Conservation (phyloP, 2,329 filamentous ascomycete species). For the Mollisia scopiformis region DNA sequence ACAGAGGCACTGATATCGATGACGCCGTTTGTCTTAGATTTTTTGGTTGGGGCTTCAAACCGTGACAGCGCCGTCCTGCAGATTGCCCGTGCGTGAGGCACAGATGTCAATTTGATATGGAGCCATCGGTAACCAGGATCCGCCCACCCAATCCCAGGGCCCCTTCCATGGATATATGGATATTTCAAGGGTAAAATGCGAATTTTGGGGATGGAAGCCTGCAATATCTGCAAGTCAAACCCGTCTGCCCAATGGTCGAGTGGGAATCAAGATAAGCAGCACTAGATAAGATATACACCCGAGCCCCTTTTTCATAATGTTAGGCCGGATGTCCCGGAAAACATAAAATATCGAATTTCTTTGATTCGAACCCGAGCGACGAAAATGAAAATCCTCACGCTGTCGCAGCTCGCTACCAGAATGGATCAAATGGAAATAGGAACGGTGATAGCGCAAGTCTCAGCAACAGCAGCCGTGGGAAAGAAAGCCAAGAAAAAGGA, state of each 20-base stretch:
- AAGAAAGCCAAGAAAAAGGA: constrained; percentile 18
- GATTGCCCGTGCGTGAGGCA: constrained; percentile 1
- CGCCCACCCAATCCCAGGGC: not conserved
- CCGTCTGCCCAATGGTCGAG: too few relatives aligned
- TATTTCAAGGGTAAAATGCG: constrained; percentile 10
- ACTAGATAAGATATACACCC: constrained; percentile 10
- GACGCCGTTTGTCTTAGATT: constrained; percentile 22
- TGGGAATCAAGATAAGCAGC: constrained; percentile 17
- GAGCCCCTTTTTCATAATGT: constrained; percentile 9
- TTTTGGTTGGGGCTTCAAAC: not conserved
- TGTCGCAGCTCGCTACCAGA: not conserved
- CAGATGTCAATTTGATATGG: not conserved
- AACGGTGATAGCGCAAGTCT: not conserved
- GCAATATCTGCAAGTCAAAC: constrained; percentile 10
- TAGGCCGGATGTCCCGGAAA: not conserved
- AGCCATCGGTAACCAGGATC: not conserved
- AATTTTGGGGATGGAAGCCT: not conserved
- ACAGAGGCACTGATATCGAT: constrained; percentile 6
- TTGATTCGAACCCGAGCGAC: not conserved
- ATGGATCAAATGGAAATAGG: not conserved
- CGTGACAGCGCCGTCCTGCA: constrained; percentile 10
- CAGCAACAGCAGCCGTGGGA: too few relatives aligned
- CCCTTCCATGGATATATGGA: constrained; percentile 5
- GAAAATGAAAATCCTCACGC: not conserved
- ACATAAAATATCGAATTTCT: not conserved